Conservation (phyloP, 176 grass and related monocot genomes). For the Microstegium vimineum region DNA sequence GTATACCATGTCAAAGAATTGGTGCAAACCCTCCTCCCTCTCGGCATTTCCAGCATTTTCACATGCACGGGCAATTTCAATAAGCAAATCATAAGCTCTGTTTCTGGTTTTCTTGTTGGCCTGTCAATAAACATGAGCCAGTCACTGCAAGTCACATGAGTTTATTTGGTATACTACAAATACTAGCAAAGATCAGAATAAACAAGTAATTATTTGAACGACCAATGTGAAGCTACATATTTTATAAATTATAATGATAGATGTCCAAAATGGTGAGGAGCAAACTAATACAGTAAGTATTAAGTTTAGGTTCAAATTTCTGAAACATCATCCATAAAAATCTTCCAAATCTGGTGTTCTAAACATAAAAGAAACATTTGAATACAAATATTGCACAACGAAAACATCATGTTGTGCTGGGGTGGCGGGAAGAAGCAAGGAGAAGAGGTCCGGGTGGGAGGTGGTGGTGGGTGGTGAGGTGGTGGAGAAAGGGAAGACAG, state of each 20-base stretch:
- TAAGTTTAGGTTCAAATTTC: neutral
- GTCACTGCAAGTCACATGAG: constrained; percentile 4
- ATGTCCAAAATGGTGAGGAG: neutral
- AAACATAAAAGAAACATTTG: constrained; percentile 16
- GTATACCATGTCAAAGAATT: constrained; percentile 96
- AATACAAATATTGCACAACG: neutral
- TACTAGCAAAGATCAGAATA: constrained; percentile 10
- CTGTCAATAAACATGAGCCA: constrained; percentile 54
- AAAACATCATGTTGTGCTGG: neutral
- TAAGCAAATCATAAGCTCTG: constrained; percentile 87
- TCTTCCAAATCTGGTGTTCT: neutral
- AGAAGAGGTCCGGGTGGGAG: no score
- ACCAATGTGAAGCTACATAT: neutral
- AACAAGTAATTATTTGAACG: neutral
- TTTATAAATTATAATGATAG: neutral
- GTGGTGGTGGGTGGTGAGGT: no score
- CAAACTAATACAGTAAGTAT: neutral
- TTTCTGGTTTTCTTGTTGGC: constrained; percentile 93
- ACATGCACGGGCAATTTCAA: constrained; percentile 85
- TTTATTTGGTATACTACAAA: neutral
- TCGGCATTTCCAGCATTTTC: constrained; percentile 57
- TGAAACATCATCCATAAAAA: neutral
- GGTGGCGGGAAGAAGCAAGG: no score
- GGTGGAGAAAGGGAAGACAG: no score
- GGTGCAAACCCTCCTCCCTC: constrained; percentile 64